phyloP scores from a whole-genome alignment of 2,329 filamentous ascomycete species.

The Dendrostoma leiphaemia region DNA sequence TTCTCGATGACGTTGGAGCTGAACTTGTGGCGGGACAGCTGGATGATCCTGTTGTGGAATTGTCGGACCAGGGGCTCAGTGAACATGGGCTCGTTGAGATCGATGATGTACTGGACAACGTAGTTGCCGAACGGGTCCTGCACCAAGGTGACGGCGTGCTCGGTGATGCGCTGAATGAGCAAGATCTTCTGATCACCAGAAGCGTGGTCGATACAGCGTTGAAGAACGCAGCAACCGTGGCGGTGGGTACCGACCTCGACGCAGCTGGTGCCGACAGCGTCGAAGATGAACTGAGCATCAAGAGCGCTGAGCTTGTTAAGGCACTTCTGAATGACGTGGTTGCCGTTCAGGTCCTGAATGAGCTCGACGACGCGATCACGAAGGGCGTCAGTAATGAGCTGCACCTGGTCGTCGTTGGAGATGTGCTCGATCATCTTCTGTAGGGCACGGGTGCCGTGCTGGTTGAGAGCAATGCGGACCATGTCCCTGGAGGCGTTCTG shows the following conservation, averaged over 20 bases:
- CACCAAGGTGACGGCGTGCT: constrained; percentile 83
- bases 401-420: constrained; percentile 78
- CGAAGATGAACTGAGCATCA: constrained; percentile 95
- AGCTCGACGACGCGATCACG: constrained; percentile 83
- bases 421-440: constrained; percentile 99
- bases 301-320: constrained; percentile 84
- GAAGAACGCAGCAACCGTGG: constrained; percentile 95
- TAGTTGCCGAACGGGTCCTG: constrained; percentile 99
- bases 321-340: constrained; percentile 99
- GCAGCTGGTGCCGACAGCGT: constrained; percentile 84
- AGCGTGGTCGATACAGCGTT: constrained; percentile 97
- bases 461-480: constrained; percentile 91
- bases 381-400: constrained; percentile 83
- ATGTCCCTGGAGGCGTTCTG: constrained; percentile 85
- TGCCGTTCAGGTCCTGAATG: constrained; percentile 96
- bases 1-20: constrained; percentile 99
- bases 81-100: constrained; percentile 82
- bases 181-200: constrained; percentile 84
- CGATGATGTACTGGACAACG: constrained; percentile 97
- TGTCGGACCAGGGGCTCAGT: constrained; percentile 83
- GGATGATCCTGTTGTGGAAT: constrained; percentile 72
- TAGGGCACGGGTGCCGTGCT: constrained; percentile 91
- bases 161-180: constrained; percentile 83
- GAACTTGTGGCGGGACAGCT: constrained; percentile 92
- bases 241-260: constrained; percentile 93